phyloP scores from a whole-genome alignment of 73 alveolate species.

The Paramecium bursaria region DNA sequence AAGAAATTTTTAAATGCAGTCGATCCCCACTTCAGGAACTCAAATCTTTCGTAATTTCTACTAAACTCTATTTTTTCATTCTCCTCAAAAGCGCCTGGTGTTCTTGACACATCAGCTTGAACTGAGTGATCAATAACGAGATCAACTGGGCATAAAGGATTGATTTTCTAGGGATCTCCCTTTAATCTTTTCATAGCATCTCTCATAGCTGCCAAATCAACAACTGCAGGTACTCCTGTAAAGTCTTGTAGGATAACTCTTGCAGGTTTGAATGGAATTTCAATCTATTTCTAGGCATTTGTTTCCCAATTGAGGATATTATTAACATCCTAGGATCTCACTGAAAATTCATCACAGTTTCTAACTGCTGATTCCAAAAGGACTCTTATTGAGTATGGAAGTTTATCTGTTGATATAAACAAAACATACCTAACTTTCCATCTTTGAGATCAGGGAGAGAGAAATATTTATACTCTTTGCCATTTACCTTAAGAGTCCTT shows the following conservation, averaged over 20 bases:
- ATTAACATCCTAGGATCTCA: conserved; percentile 68
- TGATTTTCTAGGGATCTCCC: conserved; percentile 81
- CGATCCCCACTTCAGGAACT: conserved; percentile 93
- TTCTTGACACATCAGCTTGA: conserved; percentile 85
- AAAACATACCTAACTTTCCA: conserved; percentile 50
- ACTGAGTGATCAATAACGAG: conserved; percentile 90
- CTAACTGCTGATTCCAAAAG: conserved; percentile 88
- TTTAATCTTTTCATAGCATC: conserved; percentile 91
- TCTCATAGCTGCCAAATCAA: conserved; percentile 94
- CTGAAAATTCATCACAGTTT: conserved; percentile 85
- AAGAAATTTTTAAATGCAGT: conserved; percentile 86
- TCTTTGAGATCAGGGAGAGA: conserved; percentile 67
- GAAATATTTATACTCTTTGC: conserved; percentile 66
- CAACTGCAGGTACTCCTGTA: conserved; percentile 97
- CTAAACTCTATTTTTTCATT: conserved; percentile 85
- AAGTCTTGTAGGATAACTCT: conserved; percentile 90
- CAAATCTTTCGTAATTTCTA: conserved; percentile 88
- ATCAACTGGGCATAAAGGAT: conserved; percentile 93
- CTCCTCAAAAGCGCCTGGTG: conserved; percentile 79
- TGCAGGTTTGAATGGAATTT: conserved; percentile 93
- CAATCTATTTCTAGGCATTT: conserved; percentile 71
- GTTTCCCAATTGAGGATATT: conserved; percentile 75
- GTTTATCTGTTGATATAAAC: conserved; percentile 10
- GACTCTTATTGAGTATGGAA: conserved; percentile 84
- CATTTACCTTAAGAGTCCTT: conserved; percentile 59